phyloP scores from a whole-genome alignment of 371 early-diverging fungal genomes.

The Mortierella sp. region DNA sequence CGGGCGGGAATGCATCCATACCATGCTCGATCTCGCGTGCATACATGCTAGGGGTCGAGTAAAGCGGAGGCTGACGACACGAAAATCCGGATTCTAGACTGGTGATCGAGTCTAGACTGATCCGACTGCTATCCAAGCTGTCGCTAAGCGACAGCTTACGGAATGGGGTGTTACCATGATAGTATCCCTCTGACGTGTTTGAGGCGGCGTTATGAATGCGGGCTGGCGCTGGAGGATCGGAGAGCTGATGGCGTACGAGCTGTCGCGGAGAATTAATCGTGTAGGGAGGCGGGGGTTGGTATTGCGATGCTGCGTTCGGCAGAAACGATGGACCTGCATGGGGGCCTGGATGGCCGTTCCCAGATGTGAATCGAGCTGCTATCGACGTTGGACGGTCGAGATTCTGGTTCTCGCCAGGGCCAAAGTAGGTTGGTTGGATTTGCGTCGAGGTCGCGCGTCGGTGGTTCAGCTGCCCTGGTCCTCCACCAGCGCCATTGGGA shows the following conservation, averaged over 20 bases:
- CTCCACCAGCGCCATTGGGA: conserved; percentile 21
- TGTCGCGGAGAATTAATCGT: conserved; percentile 31
- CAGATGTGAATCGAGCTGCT: conserved; percentile 26
- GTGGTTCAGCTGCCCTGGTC: conserved; percentile 22
- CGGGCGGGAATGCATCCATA: conserved; percentile 28
- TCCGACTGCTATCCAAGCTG: conserved; percentile 36
- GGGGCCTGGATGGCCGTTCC: conserved; percentile 8
- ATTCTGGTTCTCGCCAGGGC: conserved; percentile 17
- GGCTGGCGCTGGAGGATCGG: conserved; percentile 16
- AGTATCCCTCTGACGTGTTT: conserved; percentile 28
- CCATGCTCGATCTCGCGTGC: conserved; percentile 25
- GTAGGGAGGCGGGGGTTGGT: conserved; percentile 14
- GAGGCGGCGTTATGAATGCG: conserved; percentile 19
- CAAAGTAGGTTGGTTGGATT: conserved; percentile 40
- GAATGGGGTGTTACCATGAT: conserved; percentile 16
- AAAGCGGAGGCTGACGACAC: conserved; percentile 28
- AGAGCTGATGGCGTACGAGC: conserved; percentile 39
- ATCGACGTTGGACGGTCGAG: conserved; percentile 36
- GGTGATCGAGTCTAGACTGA: conserved; percentile 42
- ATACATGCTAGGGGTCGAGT: conserved; percentile 36
- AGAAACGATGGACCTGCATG: conserved; percentile 13
- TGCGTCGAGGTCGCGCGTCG: conserved; percentile 44
- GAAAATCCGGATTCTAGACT: conserved; percentile 43
- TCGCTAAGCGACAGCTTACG: conserved; percentile 42
- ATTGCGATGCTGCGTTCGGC: conserved; percentile 21